Evolutionary conservation across 352 stramenopile genomes (phyloP), one percentile per base, ranked within the genome.

Genomic region (Pythium myriotylum): DNA sequence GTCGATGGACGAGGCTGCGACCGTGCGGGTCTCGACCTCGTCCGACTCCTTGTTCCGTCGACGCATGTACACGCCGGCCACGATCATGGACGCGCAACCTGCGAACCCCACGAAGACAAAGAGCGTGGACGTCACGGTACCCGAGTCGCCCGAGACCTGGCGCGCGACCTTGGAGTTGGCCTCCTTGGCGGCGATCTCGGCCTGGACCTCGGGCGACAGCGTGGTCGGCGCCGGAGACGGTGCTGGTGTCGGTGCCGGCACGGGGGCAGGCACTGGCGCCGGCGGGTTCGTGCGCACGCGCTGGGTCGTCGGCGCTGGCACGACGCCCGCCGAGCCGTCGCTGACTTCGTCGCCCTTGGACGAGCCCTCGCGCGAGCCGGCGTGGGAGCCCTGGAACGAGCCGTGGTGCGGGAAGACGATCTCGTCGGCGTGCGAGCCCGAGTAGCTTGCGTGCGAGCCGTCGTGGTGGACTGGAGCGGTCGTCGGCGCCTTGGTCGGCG

Each of bases 61-160:
- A 53, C 75, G 76, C 64, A 85, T 62, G 63, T 82, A 88, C 52
- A 76, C 80, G 4, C 81, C 75, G 51, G 88, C 76, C 10, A 86
- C 68, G 10, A 79, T 62, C 29, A 88, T 67, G 2, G 77, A 76
- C 4, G 60, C 77, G 39, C 74, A 71, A 17, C 82, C 82, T 0
- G 61, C 32, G 6, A 55, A 35, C 0, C 50, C 78, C 12, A 79
- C 64, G 26, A 59, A 43, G 1, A 19, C 47, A 2, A 62, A 47
- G 16, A 81, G 17, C 17, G 46, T 26, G 16, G 62, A 59, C 1
- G 80, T 50, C 0, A 40, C 43, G 0, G 20, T 17, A 53, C 35
- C 45, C 10, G 56, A 54, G 0, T 54, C 27, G 20, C 77, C 77
- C 13, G 72, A 73, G 0, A 84, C 54, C 0, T 68, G 42, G 22